phyloP scores from a whole-genome alignment of 352 stramenopile genomes.

The Globisporangium solare region DNA sequence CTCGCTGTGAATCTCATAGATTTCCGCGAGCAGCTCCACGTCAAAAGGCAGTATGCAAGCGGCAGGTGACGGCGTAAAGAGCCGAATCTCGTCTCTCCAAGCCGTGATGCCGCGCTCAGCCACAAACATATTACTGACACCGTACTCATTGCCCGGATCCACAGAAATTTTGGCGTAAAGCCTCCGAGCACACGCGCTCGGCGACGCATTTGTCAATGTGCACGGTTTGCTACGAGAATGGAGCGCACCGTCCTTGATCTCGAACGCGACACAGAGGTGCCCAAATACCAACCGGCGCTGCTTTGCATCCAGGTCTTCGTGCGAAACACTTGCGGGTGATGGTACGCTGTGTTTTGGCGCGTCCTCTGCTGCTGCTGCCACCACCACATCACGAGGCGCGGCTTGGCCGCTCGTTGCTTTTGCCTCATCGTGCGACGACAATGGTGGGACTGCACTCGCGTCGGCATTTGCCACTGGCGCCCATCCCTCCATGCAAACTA shows the following conservation, averaged over 20 bases:
- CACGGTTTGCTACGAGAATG: background rate
- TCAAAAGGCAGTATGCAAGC: background rate
- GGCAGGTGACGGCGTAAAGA: background rate
- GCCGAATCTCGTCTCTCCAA: slow-evolving; percentile 2
- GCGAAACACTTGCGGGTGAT: too few species aligned
- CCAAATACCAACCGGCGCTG: too few species aligned
- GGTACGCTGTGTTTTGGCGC: too few species aligned
- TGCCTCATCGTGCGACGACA: too few species aligned
- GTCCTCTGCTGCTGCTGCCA: too few species aligned
- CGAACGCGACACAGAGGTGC: too few species aligned
- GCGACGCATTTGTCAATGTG: background rate
- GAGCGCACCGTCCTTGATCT: background rate
- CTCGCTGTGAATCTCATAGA: slow-evolving; percentile 4
- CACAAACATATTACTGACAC: background rate
- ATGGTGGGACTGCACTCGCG: too few species aligned
- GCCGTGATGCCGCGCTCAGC: background rate
- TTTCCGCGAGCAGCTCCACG: slow-evolving; percentile 4
- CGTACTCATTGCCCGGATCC: slow-evolving; percentile 9
- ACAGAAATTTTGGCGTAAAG: slow-evolving; percentile 5
- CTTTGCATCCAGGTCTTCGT: too few species aligned
- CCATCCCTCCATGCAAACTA: too few species aligned
- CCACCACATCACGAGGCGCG: too few species aligned
- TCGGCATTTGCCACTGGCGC: too few species aligned
- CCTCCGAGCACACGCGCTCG: background rate
- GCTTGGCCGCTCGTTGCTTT: too few species aligned